These are phyloP conservation scores for Hortaea sp. DNA, from an alignment of 2,329 filamentous ascomycete species.

Conservation along the genomic window DNA sequence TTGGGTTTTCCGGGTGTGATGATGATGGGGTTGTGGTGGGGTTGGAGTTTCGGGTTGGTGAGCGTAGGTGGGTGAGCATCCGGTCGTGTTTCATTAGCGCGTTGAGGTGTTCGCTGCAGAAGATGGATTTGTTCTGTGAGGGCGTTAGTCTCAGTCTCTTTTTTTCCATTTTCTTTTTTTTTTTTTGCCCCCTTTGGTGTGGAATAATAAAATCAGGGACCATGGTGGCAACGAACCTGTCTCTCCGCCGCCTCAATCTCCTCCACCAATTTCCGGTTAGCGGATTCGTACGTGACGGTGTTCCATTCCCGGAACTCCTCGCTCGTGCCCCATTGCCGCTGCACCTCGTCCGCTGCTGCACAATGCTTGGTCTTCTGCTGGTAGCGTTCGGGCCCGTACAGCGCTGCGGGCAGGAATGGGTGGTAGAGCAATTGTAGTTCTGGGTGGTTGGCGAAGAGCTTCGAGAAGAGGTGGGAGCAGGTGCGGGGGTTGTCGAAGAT, in stretches of 20 bases:
- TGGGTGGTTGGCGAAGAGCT: constrained; percentile 2
- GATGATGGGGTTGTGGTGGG: too few relatives aligned
- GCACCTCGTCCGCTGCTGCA: background rate
- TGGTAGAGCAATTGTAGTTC: constrained; percentile 4
- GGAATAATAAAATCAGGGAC: background rate
- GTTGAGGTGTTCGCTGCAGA: background rate
- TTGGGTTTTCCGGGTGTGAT: constrained; percentile 2
- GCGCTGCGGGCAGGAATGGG: background rate
- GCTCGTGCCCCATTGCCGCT: background rate
- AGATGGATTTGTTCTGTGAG: background rate
- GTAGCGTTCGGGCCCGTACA: constrained; percentile 4
- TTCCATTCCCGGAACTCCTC: background rate
- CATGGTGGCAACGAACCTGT: background rate
- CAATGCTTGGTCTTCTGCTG: background rate
- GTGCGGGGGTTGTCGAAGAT: constrained; percentile 4
- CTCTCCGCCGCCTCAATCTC: background rate
- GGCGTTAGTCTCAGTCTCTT: background rate
- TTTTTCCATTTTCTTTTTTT: background rate
- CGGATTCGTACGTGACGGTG: constrained; percentile 1
- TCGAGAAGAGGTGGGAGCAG: constrained; percentile 6
- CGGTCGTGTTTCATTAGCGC: background rate
- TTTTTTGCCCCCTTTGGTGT: too few relatives aligned
- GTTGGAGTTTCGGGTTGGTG: too few relatives aligned
- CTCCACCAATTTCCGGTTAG: background rate
- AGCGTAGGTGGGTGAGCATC: background rate